phyloP scores from a whole-genome alignment of 257 asterid species.

The Solanum sitiens region DNA sequence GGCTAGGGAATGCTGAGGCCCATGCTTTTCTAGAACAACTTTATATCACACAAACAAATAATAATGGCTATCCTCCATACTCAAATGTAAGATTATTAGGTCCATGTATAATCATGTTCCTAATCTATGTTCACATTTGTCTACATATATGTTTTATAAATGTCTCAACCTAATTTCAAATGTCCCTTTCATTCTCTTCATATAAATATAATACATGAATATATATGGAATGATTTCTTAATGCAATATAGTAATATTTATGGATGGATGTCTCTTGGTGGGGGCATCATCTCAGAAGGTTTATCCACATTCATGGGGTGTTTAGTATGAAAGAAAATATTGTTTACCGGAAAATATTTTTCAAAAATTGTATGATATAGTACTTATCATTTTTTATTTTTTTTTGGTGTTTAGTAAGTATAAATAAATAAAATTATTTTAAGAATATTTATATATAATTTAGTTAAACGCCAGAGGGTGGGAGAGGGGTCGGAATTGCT shows the following conservation, averaged over 20 bases:
- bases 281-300: neutral
- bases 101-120: neutral
- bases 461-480: neutral
- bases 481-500: neutral
- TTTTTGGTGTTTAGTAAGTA: neutral
- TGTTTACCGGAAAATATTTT: neutral
- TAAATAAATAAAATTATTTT: neutral
- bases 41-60: neutral
- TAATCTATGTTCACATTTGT: neutral
- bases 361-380: too few species aligned
- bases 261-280: neutral
- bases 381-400: neutral
- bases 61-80: neutral
- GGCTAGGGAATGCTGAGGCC: neutral
- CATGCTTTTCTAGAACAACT: neutral
- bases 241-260: neutral
- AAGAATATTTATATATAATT: neutral
- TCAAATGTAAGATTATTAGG: neutral
- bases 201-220: neutral
- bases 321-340: neutral
- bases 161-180: neutral
- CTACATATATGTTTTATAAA: neutral
- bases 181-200: neutral
- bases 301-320: neutral
- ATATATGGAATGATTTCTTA: neutral